Evolutionary conservation across 1,284 basidiomycete genomes (phyloP), one percentile per base, ranked within the genome.

Genomic region (Heterobasidion annosum): DNA sequence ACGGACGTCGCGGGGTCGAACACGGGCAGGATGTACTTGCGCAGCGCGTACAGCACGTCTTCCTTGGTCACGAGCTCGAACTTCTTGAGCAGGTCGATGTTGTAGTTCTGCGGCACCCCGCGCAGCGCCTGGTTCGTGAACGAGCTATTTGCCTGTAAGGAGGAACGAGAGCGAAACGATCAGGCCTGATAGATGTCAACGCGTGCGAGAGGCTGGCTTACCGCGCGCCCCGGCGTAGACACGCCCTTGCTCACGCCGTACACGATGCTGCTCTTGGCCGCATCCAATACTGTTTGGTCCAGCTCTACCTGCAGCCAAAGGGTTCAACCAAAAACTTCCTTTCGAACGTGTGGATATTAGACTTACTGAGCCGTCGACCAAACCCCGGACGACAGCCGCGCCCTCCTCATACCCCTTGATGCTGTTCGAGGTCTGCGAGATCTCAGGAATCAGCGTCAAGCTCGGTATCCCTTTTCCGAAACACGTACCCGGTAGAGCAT

Each of bases 191-290:
- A 19, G 37, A 51, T 16, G 48, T 54, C 32, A 43, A 43, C 12
- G 51, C 25, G 48, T 57, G 19, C 13, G 44, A 43, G 34, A 35
- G 58, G 51, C 42, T 48, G 16, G 70, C 80, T 66, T 66, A 95
- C 96, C 40, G 95, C 94, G 58, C 84, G 79, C 16, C 83, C 81
- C 34, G 91, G 84, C 1, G 93, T 97, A 32, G 93, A 88, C 34
- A 96, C 90, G 48, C 78, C 76, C 63, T 85, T 83, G 0, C 95
- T 85, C 6, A 93, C 87, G 18, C 78, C 76, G 66, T 86, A 98
- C 8, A 96, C 93, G 62, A 98, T 85, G 53, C 84, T 91, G 56
- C 90, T 92, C 73, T 97, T 95, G 3, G 95, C 93, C 1, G 91
- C 89, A 63, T 98, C 95, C 16, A 99, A 72, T 8, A 86, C 85